Evolutionary conservation across 345 rosid species (phyloP), one percentile per base, ranked within the genome.

Genomic region (Lepidium didymum): DNA sequence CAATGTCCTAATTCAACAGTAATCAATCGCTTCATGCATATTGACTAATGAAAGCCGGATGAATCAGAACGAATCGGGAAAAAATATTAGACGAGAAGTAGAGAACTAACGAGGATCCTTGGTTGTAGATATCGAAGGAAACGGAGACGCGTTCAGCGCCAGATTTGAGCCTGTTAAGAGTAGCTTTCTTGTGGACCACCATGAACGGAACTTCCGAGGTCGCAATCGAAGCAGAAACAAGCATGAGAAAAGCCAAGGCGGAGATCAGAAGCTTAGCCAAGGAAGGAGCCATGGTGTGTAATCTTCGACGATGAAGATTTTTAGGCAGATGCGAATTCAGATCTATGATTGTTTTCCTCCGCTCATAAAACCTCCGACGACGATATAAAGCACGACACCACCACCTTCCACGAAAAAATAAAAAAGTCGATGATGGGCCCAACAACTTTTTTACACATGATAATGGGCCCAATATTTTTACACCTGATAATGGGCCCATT

Each of bases 171-270:
- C 94, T 62, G 63, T 71, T 82, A 69, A 84, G 87, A 53, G 92
- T 70, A 18, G 91, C 97, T 81, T 93, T 90, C 92, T 93, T 90
- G 80, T 90, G 91, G 10, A 87, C 98, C 50, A 95, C 86, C 50
- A 95, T 79, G 84, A 91, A 91, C 27, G 97, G 97, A 31, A 81
- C 91, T 62, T 91, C 99, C 55, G 86, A 46, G 76, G 65, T 77
- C 72, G 84, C 87, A 31, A 84, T 69, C 12, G 86, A 59, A 34
- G 84, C 69, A 2, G 90, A 86, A 5, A 86, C 37, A 47, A 87
- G 75, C 49, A 77, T 60, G 47, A 85, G 70, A 18, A 75, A 68
- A 43, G 82, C 33, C 62, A 85, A 16, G 35, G 78, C 75, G 35
- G 78, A 51, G 77, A 80, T 64, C 61, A 82, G 60, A 8, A 84